A percentile compares a stretch with the other conserved stretches of the same genome.
Conservation (phyloP, 2,329 filamentous ascomycete species). For the Ophiocordyceps camponoti-leonardi region DNA sequence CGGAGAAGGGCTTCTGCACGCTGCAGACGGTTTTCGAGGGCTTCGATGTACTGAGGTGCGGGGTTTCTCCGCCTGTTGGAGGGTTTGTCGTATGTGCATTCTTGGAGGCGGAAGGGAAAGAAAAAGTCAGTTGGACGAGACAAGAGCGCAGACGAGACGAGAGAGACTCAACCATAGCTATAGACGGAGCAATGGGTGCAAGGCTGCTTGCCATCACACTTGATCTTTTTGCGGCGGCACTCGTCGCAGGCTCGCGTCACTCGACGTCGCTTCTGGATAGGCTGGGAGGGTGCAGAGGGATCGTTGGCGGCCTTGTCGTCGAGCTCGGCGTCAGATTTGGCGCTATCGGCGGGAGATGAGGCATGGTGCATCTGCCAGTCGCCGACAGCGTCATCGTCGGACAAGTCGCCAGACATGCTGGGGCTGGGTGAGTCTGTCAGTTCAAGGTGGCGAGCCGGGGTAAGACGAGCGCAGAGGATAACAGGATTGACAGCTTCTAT, state of each 20-base stretch:
- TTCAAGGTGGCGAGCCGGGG: not conserved
- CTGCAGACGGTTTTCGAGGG: conserved; percentile 65
- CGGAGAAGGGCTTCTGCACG: conserved; percentile 67
- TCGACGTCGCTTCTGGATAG: conserved; percentile 58
- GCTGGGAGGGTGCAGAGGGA: conserved; percentile 25
- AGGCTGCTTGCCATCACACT: conserved; percentile 72
- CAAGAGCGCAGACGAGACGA: not conserved
- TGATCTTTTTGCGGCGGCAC: conserved; percentile 74
- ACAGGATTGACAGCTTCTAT: not conserved
- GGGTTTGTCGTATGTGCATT: conserved; percentile 90
- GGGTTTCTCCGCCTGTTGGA: conserved; percentile 84
- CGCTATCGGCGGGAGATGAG: conserved; percentile 24
- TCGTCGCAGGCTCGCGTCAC: conserved; percentile 72
- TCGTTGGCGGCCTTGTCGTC: conserved; percentile 16
- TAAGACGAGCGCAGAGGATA: not conserved
- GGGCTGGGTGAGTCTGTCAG: not conserved
- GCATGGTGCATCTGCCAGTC: conserved; percentile 19
- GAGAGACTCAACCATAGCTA: conserved; percentile 64
- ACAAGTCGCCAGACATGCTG: conserved; percentile 20
- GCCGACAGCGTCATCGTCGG: conserved; percentile 23
- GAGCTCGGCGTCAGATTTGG: conserved; percentile 22
- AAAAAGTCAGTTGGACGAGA: not conserved
- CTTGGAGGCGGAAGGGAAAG: conserved; percentile 35
- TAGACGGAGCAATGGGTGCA: conserved; percentile 96
- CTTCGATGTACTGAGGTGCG: conserved; percentile 83